Evolutionary conservation across 768 basidiomycete species (phyloP).

Genomic region (Mycena galopus): DNA sequence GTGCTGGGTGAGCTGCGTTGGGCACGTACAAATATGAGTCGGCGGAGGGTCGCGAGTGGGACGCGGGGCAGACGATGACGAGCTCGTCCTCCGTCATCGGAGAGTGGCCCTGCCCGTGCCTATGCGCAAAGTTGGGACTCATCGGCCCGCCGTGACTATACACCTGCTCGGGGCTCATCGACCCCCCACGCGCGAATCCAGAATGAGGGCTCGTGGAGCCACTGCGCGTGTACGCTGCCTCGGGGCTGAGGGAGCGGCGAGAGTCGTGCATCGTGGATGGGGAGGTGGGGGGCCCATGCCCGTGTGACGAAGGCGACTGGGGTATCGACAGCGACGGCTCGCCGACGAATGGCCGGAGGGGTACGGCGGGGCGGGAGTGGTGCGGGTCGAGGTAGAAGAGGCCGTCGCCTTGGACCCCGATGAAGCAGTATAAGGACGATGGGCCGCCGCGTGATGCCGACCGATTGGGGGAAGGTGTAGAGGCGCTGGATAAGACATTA

Average conservation of each 20-base stretch:
- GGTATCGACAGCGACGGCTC: not conserved
- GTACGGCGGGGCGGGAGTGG: conserved; percentile 77
- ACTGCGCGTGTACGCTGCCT: not conserved
- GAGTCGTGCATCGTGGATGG: not conserved
- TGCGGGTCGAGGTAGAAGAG: not conserved
- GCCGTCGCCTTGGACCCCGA: not conserved
- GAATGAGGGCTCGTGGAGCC: not conserved
- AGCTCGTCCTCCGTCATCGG: conserved; percentile 36
- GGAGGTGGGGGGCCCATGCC: not conserved
- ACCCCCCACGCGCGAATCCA: conserved; percentile 21
- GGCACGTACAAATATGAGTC: too few relatives aligned
- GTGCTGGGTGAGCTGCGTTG: not conserved
- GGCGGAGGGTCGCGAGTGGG: not conserved
- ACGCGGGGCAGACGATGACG: not conserved
- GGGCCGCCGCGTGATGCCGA: not conserved
- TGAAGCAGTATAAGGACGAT: not conserved
- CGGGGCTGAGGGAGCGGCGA: conserved; percentile 10
- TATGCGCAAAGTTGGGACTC: conserved; percentile 16
- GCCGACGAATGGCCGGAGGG: conserved; percentile 61
- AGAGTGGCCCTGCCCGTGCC: conserved; percentile 10
- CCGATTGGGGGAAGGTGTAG: not conserved
- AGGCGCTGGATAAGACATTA: not conserved
- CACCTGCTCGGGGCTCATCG: conserved; percentile 17
- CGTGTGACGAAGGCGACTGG: not conserved
- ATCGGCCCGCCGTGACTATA: conserved; percentile 11